These are phyloP conservation scores for Trametes versicolor DNA, from an alignment of 1,284 basidiomycete species.

Conservation along the genomic window DNA sequence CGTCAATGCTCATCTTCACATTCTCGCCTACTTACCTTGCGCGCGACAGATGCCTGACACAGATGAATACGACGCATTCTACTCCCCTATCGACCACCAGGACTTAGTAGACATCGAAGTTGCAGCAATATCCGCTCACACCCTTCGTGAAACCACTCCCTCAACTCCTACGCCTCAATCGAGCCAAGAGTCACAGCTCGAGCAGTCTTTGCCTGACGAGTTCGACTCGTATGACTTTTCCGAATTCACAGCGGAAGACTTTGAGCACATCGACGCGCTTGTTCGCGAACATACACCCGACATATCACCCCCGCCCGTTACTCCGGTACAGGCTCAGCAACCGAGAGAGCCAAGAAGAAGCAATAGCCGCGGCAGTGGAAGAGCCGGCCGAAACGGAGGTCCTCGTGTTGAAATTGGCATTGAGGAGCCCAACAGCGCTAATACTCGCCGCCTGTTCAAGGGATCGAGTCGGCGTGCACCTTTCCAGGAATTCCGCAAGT, in stretches of 20 bases:
- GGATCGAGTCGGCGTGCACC: constrained; percentile 35
- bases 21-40: background rate
- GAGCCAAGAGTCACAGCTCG: background rate
- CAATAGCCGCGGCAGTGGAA: constrained; percentile 13
- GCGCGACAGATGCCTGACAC: constrained; percentile 20
- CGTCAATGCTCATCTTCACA: background rate
- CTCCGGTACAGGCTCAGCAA: constrained; percentile 8
- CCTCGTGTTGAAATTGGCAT: constrained; percentile 42
- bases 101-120: constrained; percentile 35
- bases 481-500: constrained; percentile 38
- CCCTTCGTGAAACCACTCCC: constrained; percentile 12
- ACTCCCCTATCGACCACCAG: constrained; percentile 33
- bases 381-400: constrained; percentile 37
- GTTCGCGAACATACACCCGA: constrained; percentile 44
- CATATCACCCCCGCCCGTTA: background rate
- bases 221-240: constrained; percentile 60
- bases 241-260: constrained; percentile 67
- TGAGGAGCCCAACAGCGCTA: constrained; percentile 37
- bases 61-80: constrained; percentile 41
- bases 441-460: constrained; percentile 36
- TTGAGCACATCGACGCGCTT: constrained; percentile 58
- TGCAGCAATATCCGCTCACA: constrained; percentile 20
- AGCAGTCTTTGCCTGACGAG: constrained; percentile 37
- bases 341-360: constrained; percentile 28
- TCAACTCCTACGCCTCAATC: constrained; percentile 6